A percentile compares a stretch with the other conserved stretches of the same genome.
phyloP scores from a whole-genome alignment of 2,329 filamentous ascomycete genomes.

The Ambrosiella cleistominuta region DNA sequence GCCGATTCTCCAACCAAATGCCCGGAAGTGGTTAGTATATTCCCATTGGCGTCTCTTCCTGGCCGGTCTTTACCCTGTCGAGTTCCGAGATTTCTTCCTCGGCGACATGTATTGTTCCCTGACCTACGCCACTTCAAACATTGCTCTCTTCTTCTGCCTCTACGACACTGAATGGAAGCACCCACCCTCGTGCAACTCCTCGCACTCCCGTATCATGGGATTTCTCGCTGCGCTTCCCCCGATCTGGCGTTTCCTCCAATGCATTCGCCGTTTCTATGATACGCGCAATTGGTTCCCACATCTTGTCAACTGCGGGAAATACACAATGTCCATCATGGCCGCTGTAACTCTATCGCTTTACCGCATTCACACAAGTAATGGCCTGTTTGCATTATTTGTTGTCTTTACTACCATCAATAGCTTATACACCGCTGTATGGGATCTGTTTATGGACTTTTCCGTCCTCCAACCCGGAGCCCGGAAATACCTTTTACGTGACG shows the following conservation, averaged over 20 bases:
- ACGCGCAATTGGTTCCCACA: conserved; percentile 82
- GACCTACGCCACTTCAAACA: conserved; percentile 65
- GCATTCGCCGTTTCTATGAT: conserved; percentile 73
- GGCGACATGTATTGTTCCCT: conserved; percentile 96
- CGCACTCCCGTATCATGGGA: conserved; percentile 63
- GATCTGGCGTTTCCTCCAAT: conserved; percentile 83
- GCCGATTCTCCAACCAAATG: conserved; percentile 55
- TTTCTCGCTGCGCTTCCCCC: conserved; percentile 72
- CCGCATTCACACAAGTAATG: conserved; percentile 46
- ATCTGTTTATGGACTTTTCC: conserved; percentile 91
- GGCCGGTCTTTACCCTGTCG: conserved; percentile 78
- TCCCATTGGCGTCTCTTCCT: conserved; percentile 77
- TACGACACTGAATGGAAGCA: conserved; percentile 65
- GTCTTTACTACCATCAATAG: conserved; percentile 66
- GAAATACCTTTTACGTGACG: conserved; percentile 53
- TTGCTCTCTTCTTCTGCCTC: conserved; percentile 86
- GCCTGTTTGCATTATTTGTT: conserved; percentile 55
- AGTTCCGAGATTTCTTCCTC: conserved; percentile 93
- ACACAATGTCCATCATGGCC: conserved; percentile 64
- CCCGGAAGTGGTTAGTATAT: conserved; percentile 71
- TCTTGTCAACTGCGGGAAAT: conserved; percentile 83
- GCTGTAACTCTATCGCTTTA: conserved; percentile 69
- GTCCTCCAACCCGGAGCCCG: conserved; percentile 61
- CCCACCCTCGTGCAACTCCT: conserved; percentile 67
- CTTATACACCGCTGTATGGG: conserved; percentile 75